phyloP scores from a whole-genome alignment of 345 rosid genomes.

The Populus simonii region DNA sequence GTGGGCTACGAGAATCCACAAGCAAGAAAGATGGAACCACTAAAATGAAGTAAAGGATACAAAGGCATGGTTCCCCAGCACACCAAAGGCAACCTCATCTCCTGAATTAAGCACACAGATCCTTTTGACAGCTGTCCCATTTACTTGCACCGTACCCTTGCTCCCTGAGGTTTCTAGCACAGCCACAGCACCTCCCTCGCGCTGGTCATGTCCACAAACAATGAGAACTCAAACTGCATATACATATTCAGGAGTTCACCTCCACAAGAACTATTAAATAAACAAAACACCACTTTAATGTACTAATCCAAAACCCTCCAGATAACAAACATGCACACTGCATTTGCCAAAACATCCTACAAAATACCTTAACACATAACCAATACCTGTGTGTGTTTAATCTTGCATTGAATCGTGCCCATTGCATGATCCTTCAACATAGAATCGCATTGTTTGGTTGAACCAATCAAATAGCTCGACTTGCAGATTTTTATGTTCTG shows the following conservation, averaged over 20 bases:
- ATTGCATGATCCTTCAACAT: slow-evolving; percentile 45
- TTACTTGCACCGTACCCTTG: slow-evolving; percentile 66
- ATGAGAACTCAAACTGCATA: slow-evolving; percentile 64
- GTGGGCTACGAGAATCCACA: slow-evolving; percentile 1
- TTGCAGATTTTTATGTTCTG: slow-evolving; percentile 42
- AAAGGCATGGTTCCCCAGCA: slow-evolving; percentile 58
- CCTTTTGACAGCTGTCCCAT: slow-evolving; percentile 54
- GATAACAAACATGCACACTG: neutral
- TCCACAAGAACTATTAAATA: slow-evolving; percentile 33
- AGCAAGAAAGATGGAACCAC: slow-evolving; percentile 10
- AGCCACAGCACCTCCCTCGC: slow-evolving; percentile 54
- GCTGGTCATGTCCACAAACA: slow-evolving; percentile 80
- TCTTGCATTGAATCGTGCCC: slow-evolving; percentile 55
- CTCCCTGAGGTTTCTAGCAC: slow-evolving; percentile 65
- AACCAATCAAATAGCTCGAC: slow-evolving; percentile 54
- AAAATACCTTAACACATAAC: neutral
- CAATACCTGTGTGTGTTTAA: slow-evolving; percentile 60
- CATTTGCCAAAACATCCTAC: neutral
- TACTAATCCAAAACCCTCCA: neutral
- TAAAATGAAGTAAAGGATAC: slow-evolving; percentile 56
- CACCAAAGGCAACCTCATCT: slow-evolving; percentile 74
- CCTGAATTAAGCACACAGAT: slow-evolving; percentile 55
- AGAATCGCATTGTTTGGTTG: slow-evolving; percentile 51
- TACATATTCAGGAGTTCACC: slow-evolving; percentile 57
- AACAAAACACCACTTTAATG: neutral